Base-by-base conservation (phyloP, 2,329 filamentous ascomycete genomes). In the Claviceps pusilla region DNA sequence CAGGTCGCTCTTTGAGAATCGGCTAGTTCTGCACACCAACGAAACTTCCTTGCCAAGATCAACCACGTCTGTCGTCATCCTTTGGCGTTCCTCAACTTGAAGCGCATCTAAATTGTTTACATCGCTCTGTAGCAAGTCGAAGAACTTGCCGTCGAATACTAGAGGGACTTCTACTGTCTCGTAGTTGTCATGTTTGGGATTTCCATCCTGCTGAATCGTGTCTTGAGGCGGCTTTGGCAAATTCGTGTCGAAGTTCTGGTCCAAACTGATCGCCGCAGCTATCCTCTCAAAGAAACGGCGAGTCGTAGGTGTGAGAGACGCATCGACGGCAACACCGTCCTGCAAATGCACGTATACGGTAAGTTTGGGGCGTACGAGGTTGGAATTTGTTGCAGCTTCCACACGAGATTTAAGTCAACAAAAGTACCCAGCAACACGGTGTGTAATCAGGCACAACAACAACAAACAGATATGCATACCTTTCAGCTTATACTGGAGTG, bases 81-180 rank as follows among this genome's bases (percentile, higher is more conserved):
- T 74, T 56, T 74, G 71, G 61, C 85, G 77, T 64, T 94, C 86
- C 47, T 76, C 70, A 42, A 74, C 71, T 58, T 90, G 86, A 3
- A 94, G 72, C 0, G 72, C 72, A 58, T 87, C 86, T 3, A 95
- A 72, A 48, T 79, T 78, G 28, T 76, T 77, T 16, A 94, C 77
- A 63, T 91, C 86, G 47, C 74, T 78, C 61, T 86, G 82, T 7
- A 95, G 76, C 45, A 86, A 79, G 33, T 80, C 76, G 66, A 95
- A 94, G 67, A 95, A 95, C 63, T 89, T 80, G 24, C 77, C 76
- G 62, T 93, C 88, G 29, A 87, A 87, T 2, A 80, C 80, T 2
- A 95, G 71, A 19, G 87, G 85, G 7, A 95, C 78, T 64, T 90
- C 83, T n/a, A 94, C 66, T 10, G 61, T 67, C 56, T 70, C 66